These are phyloP conservation scores for Pseudisothecium myosuroides DNA, from an alignment of 225 moss, liverwort and hornwort species.

Conservation along the genomic window DNA sequence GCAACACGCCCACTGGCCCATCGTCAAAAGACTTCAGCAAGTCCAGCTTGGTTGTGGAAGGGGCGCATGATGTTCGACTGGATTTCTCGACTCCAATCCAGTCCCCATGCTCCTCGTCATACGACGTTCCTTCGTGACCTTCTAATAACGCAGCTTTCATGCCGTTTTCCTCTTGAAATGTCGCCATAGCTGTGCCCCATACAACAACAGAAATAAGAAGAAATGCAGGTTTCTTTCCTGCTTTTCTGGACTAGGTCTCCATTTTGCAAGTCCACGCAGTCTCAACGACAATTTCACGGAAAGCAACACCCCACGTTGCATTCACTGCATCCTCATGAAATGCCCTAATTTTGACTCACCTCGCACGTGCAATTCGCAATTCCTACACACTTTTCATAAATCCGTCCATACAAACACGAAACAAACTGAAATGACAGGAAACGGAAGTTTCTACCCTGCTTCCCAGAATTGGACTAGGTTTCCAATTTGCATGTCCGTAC, in stretches of 20 bases:
- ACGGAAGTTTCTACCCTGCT: not conserved
- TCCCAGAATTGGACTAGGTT: not conserved
- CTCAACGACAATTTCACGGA: not conserved
- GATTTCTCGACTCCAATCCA: constrained; percentile 5
- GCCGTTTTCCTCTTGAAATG: not conserved
- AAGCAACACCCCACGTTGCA: not conserved
- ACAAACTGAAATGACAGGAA: not conserved
- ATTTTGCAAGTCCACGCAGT: not conserved
- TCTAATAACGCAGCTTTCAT: constrained; percentile 15
- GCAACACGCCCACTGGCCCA: constrained; percentile 34
- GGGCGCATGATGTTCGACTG: constrained; percentile 15
- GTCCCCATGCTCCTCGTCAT: constrained; percentile 30
- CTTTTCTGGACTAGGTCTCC: not conserved
- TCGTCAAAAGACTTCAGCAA: constrained; percentile 48
- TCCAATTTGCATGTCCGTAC: not conserved
- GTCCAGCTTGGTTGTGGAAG: constrained; percentile 31
- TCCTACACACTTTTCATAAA: not conserved
- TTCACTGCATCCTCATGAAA: not conserved
- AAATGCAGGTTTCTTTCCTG: not conserved
- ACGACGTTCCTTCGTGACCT: constrained; percentile 14
- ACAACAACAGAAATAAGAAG: not conserved
- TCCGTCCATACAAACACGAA: not conserved
- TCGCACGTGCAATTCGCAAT: not conserved
- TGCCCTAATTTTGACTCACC: not conserved
- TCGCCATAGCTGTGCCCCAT: constrained; percentile 20